phyloP scores from a whole-genome alignment of 257 asterid genomes.

The Nicotiana undulata region DNA sequence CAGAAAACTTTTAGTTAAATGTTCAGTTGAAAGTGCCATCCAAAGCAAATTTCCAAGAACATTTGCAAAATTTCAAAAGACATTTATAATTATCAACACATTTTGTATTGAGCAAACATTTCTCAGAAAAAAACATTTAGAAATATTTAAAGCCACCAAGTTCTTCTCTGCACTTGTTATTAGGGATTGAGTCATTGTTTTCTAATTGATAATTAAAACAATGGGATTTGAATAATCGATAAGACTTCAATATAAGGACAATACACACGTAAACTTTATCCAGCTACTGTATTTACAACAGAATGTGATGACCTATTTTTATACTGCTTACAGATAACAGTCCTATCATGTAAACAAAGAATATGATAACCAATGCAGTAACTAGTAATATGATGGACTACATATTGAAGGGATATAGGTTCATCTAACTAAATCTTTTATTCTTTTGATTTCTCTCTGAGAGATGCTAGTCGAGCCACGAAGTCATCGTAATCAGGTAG shows the following conservation, averaged over 20 bases:
- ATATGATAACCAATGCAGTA: not conserved
- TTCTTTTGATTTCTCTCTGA: conserved; percentile 9
- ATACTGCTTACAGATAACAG: not conserved
- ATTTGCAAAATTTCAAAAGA: too few relatives aligned
- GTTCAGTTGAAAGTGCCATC: not conserved
- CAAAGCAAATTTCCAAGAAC: too few relatives aligned
- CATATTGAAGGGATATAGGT: not conserved
- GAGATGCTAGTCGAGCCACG: conserved; percentile 56
- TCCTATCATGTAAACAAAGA: not conserved
- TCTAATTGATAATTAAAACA: too few relatives aligned
- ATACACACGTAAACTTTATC: not conserved
- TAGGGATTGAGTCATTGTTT: not conserved
- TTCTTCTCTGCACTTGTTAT: not conserved
- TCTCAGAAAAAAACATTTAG: not conserved
- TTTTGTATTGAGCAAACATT: too few relatives aligned
- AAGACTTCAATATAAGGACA: not conserved
- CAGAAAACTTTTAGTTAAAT: too few relatives aligned
- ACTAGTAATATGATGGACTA: not conserved
- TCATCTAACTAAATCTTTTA: not conserved
- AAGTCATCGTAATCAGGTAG: conserved; percentile 77
- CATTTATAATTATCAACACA: not conserved
- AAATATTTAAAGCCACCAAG: not conserved
- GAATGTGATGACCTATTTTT: not conserved
- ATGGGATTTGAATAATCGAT: not conserved
- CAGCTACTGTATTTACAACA: conserved; percentile 5